phyloP scores from a whole-genome alignment of 495 filamentous ascomycete genomes.

The Aspergillus cavernicola region DNA sequence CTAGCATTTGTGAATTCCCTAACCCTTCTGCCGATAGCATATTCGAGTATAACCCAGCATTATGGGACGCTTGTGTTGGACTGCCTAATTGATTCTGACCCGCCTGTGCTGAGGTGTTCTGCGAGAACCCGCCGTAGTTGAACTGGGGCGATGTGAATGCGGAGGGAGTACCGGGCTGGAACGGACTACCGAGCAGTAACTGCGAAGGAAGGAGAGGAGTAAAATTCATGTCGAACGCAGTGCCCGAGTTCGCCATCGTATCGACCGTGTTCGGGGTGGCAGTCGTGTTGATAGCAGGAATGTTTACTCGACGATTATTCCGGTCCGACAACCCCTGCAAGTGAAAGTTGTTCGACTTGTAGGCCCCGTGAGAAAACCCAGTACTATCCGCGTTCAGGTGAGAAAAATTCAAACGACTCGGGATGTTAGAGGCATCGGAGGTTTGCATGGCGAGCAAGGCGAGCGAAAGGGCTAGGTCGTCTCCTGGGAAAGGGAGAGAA shows the following conservation, averaged over 20 bases:
- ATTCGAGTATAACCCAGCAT: slow-evolving; percentile 69
- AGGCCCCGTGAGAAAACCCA: slow-evolving; percentile 88
- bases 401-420: slow-evolving; percentile 64
- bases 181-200: slow-evolving; percentile 90
- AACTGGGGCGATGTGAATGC: slow-evolving; percentile 90
- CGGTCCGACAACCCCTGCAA: slow-evolving; percentile 72
- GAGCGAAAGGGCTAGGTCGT: slow-evolving; percentile 62
- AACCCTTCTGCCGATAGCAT: slow-evolving; percentile 74
- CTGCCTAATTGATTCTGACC: slow-evolving; percentile 54
- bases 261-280: slow-evolving; percentile 52
- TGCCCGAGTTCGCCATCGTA: slow-evolving; percentile 83
- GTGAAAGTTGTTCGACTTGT: slow-evolving; percentile 69
- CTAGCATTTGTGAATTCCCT: slow-evolving; percentile 67
- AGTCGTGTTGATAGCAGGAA: slow-evolving; percentile 88
- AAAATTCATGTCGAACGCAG: slow-evolving; percentile 96
- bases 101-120: slow-evolving; percentile 57
- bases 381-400: slow-evolving; percentile 64
- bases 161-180: slow-evolving; percentile 89
- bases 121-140: slow-evolving; percentile 73
- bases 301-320: slow-evolving; percentile 76
- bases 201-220: slow-evolving; percentile 92
- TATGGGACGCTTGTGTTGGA: slow-evolving; percentile 61
- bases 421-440: slow-evolving; percentile 59
- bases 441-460: slow-evolving; percentile 74
- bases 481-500: slow-evolving; percentile 62